Percentiles rank a stretch among this genome's conserved stretches.
Evolutionary conservation across 345 rosid species (phyloP).

Genomic region (Trapa incisa): DNA sequence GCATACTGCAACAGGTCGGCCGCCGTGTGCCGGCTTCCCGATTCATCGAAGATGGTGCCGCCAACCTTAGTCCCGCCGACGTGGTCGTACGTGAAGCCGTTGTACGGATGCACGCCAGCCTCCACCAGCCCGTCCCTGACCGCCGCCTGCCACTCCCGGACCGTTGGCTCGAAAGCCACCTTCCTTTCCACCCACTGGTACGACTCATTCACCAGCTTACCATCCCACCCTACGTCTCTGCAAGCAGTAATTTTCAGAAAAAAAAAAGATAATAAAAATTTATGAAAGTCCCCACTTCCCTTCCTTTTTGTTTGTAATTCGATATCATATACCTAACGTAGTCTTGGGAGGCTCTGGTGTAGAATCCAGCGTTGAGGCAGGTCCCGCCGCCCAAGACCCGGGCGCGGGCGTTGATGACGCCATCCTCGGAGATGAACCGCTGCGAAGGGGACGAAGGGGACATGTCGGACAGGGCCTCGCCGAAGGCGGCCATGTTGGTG

Average conservation of each 20-base stretch:
- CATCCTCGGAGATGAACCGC: slow-evolving; percentile 33
- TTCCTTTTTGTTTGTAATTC: too few species aligned
- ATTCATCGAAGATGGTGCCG: slow-evolving; percentile 26
- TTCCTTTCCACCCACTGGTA: slow-evolving; percentile 31
- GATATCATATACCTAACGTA: slow-evolving; percentile 10
- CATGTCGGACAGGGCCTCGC: slow-evolving; percentile 13
- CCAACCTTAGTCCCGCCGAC: slow-evolving; percentile 32
- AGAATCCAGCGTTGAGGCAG: slow-evolving; percentile 33
- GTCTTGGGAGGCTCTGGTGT: slow-evolving; percentile 17
- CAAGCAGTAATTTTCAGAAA: background rate
- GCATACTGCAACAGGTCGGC: slow-evolving; percentile 33
- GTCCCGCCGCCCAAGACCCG: slow-evolving; percentile 38
- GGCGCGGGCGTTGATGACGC: slow-evolving; percentile 31
- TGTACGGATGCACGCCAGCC: slow-evolving; percentile 24
- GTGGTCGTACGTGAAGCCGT: slow-evolving; percentile 32
- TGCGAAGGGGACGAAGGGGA: slow-evolving; percentile 26
- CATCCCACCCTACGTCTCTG: slow-evolving; percentile 22
- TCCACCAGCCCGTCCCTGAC: slow-evolving; percentile 27
- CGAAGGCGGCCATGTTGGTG: slow-evolving; percentile 17
- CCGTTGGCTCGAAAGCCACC: slow-evolving; percentile 20
- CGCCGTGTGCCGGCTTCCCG: slow-evolving; percentile 32
- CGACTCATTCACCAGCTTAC: slow-evolving; percentile 20
- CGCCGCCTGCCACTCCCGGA: slow-evolving; percentile 29
- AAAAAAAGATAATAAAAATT: background rate
- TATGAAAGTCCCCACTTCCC: too few species aligned